phyloP scores from a whole-genome alignment of 2,329 filamentous ascomycete genomes.

The Ophiocordyceps camponoti-saundersi region DNA sequence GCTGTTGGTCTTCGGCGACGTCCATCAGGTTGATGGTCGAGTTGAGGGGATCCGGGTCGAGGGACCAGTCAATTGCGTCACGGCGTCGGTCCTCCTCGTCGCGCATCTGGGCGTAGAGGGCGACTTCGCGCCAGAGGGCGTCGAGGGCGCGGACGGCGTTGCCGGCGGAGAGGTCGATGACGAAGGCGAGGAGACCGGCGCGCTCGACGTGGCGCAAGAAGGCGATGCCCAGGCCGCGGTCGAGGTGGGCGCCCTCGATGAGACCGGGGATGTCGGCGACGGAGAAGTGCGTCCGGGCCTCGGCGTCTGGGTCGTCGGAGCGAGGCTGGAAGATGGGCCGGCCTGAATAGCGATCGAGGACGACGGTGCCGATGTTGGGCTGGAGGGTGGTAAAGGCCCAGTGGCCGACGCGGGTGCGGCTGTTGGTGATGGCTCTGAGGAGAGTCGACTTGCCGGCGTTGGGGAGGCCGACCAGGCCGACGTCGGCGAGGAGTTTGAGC shows the following conservation, averaged over 20 bases:
- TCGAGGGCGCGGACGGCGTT: slow-evolving; percentile 67
- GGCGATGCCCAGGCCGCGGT: slow-evolving; percentile 76
- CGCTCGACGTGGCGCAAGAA: slow-evolving; percentile 92
- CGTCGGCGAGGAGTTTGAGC: slow-evolving; percentile 85
- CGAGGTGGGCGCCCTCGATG: slow-evolving; percentile 81
- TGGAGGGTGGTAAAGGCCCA: slow-evolving; percentile 96
- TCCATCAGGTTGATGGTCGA: slow-evolving; percentile 10
- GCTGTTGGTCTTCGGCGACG: neutral
- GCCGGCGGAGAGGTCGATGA: slow-evolving; percentile 67
- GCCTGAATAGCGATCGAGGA: slow-evolving; percentile 74
- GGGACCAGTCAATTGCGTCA: slow-evolving; percentile 37
- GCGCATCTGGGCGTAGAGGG: slow-evolving; percentile 65
- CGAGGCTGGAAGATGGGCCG: slow-evolving; percentile 36
- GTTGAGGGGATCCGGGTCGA: slow-evolving; percentile 26
- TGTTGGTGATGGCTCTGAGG: slow-evolving; percentile 72
- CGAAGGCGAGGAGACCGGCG: slow-evolving; percentile 82
- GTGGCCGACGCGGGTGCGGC: slow-evolving; percentile 72
- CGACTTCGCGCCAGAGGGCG: slow-evolving; percentile 78
- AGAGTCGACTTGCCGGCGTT: slow-evolving; percentile 95
- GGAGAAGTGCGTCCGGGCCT: slow-evolving; percentile 62
- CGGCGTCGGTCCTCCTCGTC: slow-evolving; percentile 53
- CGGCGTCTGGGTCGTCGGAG: slow-evolving; percentile 25
- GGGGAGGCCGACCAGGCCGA: slow-evolving; percentile 84
- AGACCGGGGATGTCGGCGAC: slow-evolving; percentile 92
- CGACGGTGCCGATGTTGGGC: slow-evolving; percentile 89